Evolutionary conservation across 257 asterid genomes (phyloP), one percentile per base, ranked within the genome.

Genomic region (Solanum gracilifrons): DNA sequence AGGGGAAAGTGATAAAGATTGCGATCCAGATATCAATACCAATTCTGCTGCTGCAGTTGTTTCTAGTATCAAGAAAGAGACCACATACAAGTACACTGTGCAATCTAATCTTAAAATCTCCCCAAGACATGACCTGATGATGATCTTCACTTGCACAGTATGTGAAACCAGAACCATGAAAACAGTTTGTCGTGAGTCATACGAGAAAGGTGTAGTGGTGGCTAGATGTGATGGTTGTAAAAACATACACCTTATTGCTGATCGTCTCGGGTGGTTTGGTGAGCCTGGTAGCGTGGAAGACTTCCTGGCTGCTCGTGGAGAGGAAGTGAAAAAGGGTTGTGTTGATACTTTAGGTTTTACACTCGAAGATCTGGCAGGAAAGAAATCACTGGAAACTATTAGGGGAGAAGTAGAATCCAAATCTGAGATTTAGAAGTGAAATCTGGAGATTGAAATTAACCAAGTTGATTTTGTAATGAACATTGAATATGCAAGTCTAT

Each of bases 201-300:
- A 96, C 32, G 95, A 94, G 46, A 94, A 96, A 86, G 98, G 98
- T 4, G 93, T 96, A 15, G 99, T 96, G 55, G 94, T 95, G 85
- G 97, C 96, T 60, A 91, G 95, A 84, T 96, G 99, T 41, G 93
- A 95, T 13, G 98, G 99, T 51, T 95, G 99, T 85, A 88, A 93
- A 32, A 95, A 94, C 87, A 82, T 95, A 85, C 99, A 95, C 89
- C 93, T 96, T 80, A 96, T 96, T 86, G 95, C 98, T 87, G 99
- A 96, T 89, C 93, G 98, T 35, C 85, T 96, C 88, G 99, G 99
- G 31, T 95, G 98, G 99, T 95, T 96, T 69, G 98, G 98, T 33
- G 96, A 95, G 79, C 95, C 96, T 0, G 92, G 98, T 68, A 95
- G 96, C 5, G 91, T 95, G 1, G 99, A 95, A 88, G 98, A 96